Conservation (phyloP, 177 flowering plant species). For the Tripterygium wilfordii region DNA sequence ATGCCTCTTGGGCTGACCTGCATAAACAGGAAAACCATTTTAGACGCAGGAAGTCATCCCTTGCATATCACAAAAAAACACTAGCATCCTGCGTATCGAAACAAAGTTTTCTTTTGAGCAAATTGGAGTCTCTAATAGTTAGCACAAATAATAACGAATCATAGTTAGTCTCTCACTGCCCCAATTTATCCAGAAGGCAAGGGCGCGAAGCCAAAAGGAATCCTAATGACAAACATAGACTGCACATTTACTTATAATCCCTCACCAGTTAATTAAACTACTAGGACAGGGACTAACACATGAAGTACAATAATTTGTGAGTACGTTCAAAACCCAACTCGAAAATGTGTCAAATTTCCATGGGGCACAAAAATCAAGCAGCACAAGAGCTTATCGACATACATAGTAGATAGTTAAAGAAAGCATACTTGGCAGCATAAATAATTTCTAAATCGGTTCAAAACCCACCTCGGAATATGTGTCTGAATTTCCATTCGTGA, state of each 20-base stretch:
- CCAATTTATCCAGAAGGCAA: too few species aligned
- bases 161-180: too few species aligned
- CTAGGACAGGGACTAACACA: too few species aligned
- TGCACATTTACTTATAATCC: too few species aligned
- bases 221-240: too few species aligned
- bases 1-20: conserved; percentile 87
- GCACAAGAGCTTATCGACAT: background rate
- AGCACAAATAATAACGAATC: too few species aligned
- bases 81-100: background rate
- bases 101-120: too few species aligned
- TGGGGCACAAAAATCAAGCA: too few species aligned
- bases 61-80: too few species aligned
- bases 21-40: conserved; percentile 4
- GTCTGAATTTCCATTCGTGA: conserved; percentile 72
- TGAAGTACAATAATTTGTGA: background rate
- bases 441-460: background rate
- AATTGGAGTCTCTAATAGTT: too few species aligned
- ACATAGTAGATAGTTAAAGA: background rate
- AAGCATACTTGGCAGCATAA: background rate
- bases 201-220: too few species aligned
- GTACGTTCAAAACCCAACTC: conserved; percentile 30
- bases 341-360: conserved; percentile 74
- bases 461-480: conserved; percentile 59
- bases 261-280: too few species aligned
- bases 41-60: background rate